These are phyloP conservation scores for Colletotrichum tamarilloi DNA, from an alignment of 2,329 filamentous ascomycete genomes.

Conservation along the genomic window DNA sequence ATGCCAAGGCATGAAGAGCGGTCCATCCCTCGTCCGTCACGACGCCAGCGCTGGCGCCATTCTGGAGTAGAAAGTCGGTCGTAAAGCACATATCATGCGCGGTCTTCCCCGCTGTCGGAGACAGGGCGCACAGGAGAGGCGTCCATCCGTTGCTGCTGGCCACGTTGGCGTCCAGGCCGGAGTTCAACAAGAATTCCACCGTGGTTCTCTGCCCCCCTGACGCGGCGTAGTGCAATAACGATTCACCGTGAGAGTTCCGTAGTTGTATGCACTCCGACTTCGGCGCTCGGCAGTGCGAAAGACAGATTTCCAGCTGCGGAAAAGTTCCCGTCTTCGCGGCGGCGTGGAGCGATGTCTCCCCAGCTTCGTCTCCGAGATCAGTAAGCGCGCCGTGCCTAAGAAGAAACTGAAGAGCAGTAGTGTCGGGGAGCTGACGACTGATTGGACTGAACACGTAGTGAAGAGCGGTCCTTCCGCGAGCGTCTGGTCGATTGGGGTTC, in stretches of 20 bases:
- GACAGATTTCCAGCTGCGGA: conserved; percentile 37
- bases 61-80: conserved; percentile 38
- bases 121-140: conserved; percentile 43
- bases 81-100: conserved; percentile 16
- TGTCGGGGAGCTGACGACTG: conserved; percentile 32
- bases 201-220: conserved; percentile 39
- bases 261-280: conserved; percentile 12
- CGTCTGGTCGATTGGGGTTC: conserved; percentile 36
- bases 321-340: conserved; percentile 35
- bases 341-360: conserved; percentile 40
- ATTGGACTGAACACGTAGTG: conserved; percentile 36
- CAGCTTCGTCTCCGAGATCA: conserved; percentile 34
- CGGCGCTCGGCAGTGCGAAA: conserved; percentile 12
- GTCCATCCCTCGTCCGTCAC: conserved; percentile 42
- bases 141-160: conserved; percentile 43
- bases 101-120: conserved; percentile 18
- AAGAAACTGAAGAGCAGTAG: conserved; percentile 23
- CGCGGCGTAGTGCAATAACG: conserved; percentile 43
- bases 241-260: conserved; percentile 39
- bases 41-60: conserved; percentile 37
- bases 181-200: conserved; percentile 35
- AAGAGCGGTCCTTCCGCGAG: conserved; percentile 37
- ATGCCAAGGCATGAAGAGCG: conserved; percentile 39
- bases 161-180: conserved; percentile 39
- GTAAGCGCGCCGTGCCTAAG: conserved; percentile 38